These are phyloP conservation scores for Corynascus novoguineensis DNA, from an alignment of 495 filamentous ascomycete species.

Conservation along the genomic window DNA sequence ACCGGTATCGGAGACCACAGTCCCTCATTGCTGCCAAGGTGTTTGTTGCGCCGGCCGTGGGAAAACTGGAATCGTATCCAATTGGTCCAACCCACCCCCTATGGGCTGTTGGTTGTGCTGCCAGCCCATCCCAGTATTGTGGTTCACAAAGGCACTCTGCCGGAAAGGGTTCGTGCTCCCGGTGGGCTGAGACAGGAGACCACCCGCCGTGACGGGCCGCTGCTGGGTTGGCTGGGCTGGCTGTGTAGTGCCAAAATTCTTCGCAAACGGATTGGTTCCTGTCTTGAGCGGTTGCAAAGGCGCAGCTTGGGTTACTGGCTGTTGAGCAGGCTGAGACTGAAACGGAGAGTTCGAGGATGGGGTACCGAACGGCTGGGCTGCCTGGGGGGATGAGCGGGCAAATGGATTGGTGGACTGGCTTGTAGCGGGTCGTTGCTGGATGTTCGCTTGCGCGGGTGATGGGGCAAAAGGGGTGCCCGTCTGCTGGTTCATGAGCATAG, in stretches of 20 bases:
- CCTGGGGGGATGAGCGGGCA: constrained; percentile 51
- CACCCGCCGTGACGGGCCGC: constrained; percentile 42
- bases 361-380: constrained; percentile 44
- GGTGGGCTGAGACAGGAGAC: constrained; percentile 59
- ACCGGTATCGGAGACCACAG: no score
- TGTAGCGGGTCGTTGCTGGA: constrained; percentile 35
- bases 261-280: constrained; percentile 70
- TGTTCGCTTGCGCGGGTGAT: constrained; percentile 10
- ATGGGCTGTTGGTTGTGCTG: constrained; percentile 72
- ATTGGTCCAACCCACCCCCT: constrained; percentile 76
- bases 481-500: constrained; percentile 61
- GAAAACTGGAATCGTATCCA: constrained; percentile 79
- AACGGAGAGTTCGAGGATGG: constrained; percentile 45
- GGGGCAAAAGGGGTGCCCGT: constrained; percentile 37
- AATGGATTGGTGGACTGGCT: constrained; percentile 85
- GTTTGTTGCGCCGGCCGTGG: constrained; percentile 63
- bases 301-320: constrained; percentile 23
- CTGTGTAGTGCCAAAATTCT: constrained; percentile 38
- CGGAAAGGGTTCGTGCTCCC: constrained; percentile 95
- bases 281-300: constrained; percentile 57
- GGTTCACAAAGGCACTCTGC: constrained; percentile 79
- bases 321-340: constrained; percentile 45
- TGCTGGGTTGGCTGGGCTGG: constrained; percentile 26
- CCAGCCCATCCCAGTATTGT: constrained; percentile 81
- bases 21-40: constrained; percentile 47